Percentiles rank a stretch among this genome's conserved stretches.
Evolutionary conservation across 2,329 filamentous ascomycete species (phyloP).

Genomic region (Cercospora sp.): DNA sequence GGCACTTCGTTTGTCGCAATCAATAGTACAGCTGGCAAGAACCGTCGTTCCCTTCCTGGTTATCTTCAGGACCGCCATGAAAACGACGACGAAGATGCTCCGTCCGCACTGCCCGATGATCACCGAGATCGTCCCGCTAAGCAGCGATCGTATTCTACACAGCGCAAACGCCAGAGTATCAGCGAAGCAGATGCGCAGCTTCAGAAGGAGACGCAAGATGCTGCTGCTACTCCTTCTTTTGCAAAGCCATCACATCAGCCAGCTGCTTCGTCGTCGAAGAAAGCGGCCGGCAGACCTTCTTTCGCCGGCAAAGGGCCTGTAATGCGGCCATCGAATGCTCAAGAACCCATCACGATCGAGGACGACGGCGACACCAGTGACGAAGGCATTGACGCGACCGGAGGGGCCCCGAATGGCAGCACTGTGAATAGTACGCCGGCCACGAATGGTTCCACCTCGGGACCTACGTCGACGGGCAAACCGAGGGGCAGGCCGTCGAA

Average conservation of each 20-base stretch:
- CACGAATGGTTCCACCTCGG: background rate
- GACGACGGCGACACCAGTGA: constrained; percentile 31
- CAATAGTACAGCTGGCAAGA: constrained; percentile 16
- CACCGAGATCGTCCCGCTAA: constrained; percentile 41
- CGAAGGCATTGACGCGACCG: constrained; percentile 53
- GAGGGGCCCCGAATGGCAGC: constrained; percentile 50
- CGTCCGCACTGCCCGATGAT: constrained; percentile 46
- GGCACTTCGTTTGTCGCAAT: constrained; percentile 23
- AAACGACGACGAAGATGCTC: constrained; percentile 43
- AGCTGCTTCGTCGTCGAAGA: constrained; percentile 10
- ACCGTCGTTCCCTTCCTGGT: constrained; percentile 32
- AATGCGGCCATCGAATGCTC: constrained; percentile 36
- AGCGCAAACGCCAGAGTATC: constrained; percentile 9
- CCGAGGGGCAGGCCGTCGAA: constrained; percentile 21
- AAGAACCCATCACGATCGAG: constrained; percentile 38
- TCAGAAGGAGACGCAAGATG: constrained; percentile 19
- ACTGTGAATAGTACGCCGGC: constrained; percentile 6
- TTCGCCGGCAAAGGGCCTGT: constrained; percentile 37
- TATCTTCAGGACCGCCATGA: constrained; percentile 47
- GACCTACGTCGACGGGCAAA: constrained; percentile 13
- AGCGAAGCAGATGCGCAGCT: constrained; percentile 19
- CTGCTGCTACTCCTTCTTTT: constrained; percentile 1
- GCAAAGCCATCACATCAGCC: background rate
- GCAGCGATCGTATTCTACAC: constrained; percentile 4
- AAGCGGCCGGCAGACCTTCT: constrained; percentile 5